Conservation (phyloP, 768 basidiomycete species). For the Tubosaeta sp. region DNA sequence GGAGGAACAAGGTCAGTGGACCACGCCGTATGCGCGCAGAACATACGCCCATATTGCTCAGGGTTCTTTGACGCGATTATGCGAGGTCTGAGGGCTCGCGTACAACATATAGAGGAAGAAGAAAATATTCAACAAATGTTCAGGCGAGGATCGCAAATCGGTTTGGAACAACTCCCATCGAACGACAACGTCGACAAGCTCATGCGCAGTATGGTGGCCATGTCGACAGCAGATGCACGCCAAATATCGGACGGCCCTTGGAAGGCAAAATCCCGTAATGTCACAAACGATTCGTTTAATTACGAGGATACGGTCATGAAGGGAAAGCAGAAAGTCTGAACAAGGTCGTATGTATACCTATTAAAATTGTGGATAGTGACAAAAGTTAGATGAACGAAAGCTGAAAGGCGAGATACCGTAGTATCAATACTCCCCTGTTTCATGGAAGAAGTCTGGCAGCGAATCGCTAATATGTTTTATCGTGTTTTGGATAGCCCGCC, state of each 20-base stretch:
- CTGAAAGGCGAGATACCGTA: not conserved
- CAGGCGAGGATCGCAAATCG: constrained; percentile 34
- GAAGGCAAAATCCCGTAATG: constrained; percentile 16
- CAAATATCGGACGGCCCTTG: constrained; percentile 29
- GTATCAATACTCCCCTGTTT: constrained; percentile 33
- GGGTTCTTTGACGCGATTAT: constrained; percentile 38
- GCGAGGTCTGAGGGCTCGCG: constrained; percentile 32
- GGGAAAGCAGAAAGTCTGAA: constrained; percentile 23
- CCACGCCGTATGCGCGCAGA: not conserved
- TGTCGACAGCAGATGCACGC: constrained; percentile 13
- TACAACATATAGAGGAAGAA: constrained; percentile 42
- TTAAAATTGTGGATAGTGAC: not conserved
- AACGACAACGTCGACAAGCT: constrained; percentile 36
- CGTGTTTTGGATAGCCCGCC: constrained; percentile 50
- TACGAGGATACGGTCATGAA: constrained; percentile 25
- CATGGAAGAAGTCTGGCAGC: constrained; percentile 58
- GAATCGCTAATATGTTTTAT: constrained; percentile 55
- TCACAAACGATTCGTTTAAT: constrained; percentile 17
- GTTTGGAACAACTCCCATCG: constrained; percentile 33
- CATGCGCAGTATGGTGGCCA: constrained; percentile 39
- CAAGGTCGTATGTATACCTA: not conserved
- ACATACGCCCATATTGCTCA: constrained; percentile 15
- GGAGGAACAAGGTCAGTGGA: constrained; percentile 40
- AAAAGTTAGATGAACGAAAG: not conserved
- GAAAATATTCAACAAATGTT: constrained; percentile 39